These are phyloP conservation scores for Pseudonitzschia multiseries DNA, from an alignment of 108 stramenopile species.

Conservation along the genomic window DNA sequence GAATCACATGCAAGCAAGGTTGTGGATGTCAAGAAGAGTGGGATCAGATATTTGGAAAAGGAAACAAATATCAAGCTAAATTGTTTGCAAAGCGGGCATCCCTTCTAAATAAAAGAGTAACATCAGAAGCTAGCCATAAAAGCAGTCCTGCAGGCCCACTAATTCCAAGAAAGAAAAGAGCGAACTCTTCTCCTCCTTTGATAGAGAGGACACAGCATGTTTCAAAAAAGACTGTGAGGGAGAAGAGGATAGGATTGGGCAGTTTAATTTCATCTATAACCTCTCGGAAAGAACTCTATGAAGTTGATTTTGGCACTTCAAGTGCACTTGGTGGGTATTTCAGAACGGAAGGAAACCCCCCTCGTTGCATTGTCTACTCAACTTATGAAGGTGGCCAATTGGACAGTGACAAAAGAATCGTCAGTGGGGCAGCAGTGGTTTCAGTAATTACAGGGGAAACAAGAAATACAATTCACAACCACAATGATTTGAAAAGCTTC, in stretches of 20 bases:
- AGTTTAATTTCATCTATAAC: background rate
- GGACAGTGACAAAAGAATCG: background rate
- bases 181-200: background rate
- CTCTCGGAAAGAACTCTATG: background rate
- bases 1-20: slow-evolving; percentile 9
- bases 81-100: background rate
- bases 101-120: background rate
- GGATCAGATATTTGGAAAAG: slow-evolving; percentile 31
- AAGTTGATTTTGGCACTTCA: slow-evolving; percentile 16
- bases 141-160: background rate
- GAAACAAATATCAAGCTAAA: background rate
- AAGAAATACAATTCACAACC: background rate
- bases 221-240: background rate
- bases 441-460: slow-evolving; percentile 7
- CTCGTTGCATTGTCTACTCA: slow-evolving; percentile 9
- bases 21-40: slow-evolving; percentile 31
- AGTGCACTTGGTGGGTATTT: slow-evolving; percentile 16
- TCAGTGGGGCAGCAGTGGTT: slow-evolving; percentile 1
- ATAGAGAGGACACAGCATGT: background rate
- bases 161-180: slow-evolving; percentile 6
- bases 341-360: background rate
- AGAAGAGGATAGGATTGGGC: background rate
- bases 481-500: background rate
- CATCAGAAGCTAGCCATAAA: background rate
- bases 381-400: slow-evolving; percentile 7